Percentiles rank a stretch among this genome's conserved stretches.
Evolutionary conservation across 208 protist genomes (phyloP).

Genomic region (Crithidia thermophila): DNA sequence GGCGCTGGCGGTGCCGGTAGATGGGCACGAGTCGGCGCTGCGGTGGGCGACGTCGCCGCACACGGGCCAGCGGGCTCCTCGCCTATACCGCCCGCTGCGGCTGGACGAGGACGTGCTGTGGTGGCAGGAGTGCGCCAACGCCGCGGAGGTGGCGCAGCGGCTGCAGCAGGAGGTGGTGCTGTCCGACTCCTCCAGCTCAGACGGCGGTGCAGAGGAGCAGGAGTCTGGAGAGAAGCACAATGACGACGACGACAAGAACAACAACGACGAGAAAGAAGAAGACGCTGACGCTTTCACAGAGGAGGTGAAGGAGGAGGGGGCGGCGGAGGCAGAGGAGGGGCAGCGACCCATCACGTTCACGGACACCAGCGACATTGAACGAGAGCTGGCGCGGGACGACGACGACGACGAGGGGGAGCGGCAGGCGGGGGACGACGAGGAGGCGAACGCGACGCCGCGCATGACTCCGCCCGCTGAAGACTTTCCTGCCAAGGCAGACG

Average conservation of each 20-base stretch:
- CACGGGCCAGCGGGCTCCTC: conserved; percentile 5
- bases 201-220: no score
- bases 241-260: no score
- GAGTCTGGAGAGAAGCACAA: no score
- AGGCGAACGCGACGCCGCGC: conserved; percentile 14
- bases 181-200: conserved; percentile 9
- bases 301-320: background rate
- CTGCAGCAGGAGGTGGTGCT: background rate
- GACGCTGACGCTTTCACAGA: conserved; percentile 8
- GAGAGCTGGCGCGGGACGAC: background rate
- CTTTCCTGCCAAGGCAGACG: background rate
- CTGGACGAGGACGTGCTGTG: conserved; percentile 15
- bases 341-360: conserved; percentile 29
- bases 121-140: conserved; percentile 5
- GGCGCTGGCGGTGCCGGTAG: conserved; percentile 14
- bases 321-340: background rate
- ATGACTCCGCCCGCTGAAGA: conserved; percentile 26
- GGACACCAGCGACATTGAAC: conserved; percentile 29
- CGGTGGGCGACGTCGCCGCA: conserved; percentile 14
- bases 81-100: conserved; percentile 15
- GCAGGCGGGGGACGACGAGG: background rate
- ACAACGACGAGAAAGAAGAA: no score
- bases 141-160: background rate
- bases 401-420: background rate
- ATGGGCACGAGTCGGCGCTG: conserved; percentile 6